Evolutionary conservation across 176 grass and related monocot genomes (phyloP), one percentile per base, ranked within the genome.

Genomic region (Zizania latifolia): DNA sequence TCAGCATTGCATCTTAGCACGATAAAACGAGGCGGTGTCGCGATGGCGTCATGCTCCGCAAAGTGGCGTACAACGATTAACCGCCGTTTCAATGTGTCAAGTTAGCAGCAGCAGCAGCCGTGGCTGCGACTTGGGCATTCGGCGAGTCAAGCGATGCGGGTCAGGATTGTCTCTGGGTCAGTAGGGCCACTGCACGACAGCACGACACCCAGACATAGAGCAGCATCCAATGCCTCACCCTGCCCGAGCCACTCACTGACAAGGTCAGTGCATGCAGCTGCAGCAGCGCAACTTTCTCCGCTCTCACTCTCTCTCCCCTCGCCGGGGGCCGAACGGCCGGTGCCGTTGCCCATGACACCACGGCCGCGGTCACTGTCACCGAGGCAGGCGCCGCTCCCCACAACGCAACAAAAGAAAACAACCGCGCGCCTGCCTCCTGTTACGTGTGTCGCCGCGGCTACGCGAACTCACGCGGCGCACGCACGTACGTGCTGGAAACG

Each of bases 191-290:
- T 62, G 65, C 74, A 10, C 77, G n/a, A n/a, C n/a, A n/a, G n/a
- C 77, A 85, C 64, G 64, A n/a, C n/a, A n/a, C 78, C 6, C 33
- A 65, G 85, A 45, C 72, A 82, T 45, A 19, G 45, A 22, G 65
- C 65, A 72, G 85, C 79, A 78, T 87, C 79, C 79, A 72, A 82
- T 71, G 85, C 79, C 65, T 53, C 85, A 43, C 79, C 4, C 79
- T 82, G 79, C 85, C 79, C 74, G 34, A 87, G 59, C 50, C 38
- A 4, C 79, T 65, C 32, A 68, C 74, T 79, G 76, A 68, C 50
- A 68, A 68, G 2, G 80, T 83, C 85, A 78, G 84, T 71, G 64
- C 64, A 17, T 53, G 54, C 68, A 71, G 33, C 69, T 8, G 30
- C 72, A 17, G 32, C n/a, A 27, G 16, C 1, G 16, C 13, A n/a